Base-by-base conservation (phyloP, 306 rosid species). In the Nissolia schottii region DNA sequence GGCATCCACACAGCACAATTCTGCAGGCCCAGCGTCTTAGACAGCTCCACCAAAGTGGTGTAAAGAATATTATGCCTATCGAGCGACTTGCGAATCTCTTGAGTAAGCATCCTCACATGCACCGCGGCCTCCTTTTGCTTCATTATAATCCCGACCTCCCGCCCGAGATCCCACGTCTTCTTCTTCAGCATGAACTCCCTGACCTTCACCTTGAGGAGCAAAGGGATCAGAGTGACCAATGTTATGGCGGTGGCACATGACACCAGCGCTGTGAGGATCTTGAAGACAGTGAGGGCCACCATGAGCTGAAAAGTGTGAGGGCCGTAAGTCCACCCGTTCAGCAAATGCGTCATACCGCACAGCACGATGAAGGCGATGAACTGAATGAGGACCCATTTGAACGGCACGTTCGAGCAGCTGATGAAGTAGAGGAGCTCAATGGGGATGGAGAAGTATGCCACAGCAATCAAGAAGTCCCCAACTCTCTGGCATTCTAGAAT, bases 1-100 rank as follows among this genome's bases (percentile, higher is more conserved):
- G 99, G 96, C 99, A 95, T 95, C 99, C 99, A 95, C 73, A 95
- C 97, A 16, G 97, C 90, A 84, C 96, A 95, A 76, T 92, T 86
- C 53, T 95, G 97, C 90, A 95, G 81, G 37, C 96, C 96, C 62
- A 95, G 81, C 8, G 96, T 88, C 71, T 92, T 84, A 10, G 99
- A 95, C n/a, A 95, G 84, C 86, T 95, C 99, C 41, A 82, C 88
- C 71, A 95, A 87, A 46, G 99, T 95, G 14, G 99, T 92, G 71
- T 90, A 69, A 64, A 95, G 78, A 62, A 95, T 92, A 0, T 90
- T 92, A 65, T 92, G 99, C 63, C 92, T 80, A 77, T 95, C 92
- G 3, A 95, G 96, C 0, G 99, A 92, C 81, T 92, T 95, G 12
- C 99, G 99, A 78, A 95, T 95, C 89, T 95, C 99, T 31, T 88